Evolutionary conservation across 2,329 filamentous ascomycete species (phyloP).

Genomic region (Cladophialophora exuberans): DNA sequence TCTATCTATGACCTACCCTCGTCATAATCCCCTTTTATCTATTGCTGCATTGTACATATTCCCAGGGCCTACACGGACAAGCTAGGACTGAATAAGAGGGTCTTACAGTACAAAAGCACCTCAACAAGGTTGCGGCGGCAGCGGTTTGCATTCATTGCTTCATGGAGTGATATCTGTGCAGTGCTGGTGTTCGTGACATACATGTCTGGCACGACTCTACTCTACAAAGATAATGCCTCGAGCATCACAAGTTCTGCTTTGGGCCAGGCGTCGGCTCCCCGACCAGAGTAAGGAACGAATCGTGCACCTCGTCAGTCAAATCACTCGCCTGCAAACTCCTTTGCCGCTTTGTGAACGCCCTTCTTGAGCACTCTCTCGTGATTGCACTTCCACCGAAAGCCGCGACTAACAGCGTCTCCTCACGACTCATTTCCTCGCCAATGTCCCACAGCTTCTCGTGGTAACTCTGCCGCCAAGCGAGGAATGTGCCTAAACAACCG

Average conservation of each 20-base stretch:
- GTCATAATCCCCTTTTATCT: background rate
- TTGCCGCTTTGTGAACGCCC: conserved; percentile 84
- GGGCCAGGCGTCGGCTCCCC: conserved; percentile 58
- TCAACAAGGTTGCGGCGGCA: no score
- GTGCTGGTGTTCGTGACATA: no score
- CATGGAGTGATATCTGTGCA: no score
- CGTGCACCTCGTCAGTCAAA: conserved; percentile 85
- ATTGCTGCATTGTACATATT: conserved; percentile 23
- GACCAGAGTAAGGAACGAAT: conserved; percentile 77
- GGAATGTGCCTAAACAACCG: conserved; percentile 81
- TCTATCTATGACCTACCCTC: conserved; percentile 43
- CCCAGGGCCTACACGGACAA: conserved; percentile 3
- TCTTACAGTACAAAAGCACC: background rate
- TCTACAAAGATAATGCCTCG: background rate
- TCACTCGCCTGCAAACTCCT: conserved; percentile 90
- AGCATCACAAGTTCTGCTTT: conserved; percentile 19
- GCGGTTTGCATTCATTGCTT: no score
- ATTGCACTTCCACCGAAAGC: conserved; percentile 86
- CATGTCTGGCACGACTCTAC: no score
- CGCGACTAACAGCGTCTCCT: conserved; percentile 70
- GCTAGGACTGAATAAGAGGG: no score
- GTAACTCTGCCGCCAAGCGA: conserved; percentile 88
- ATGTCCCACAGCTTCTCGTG: conserved; percentile 75
- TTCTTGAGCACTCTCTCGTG: conserved; percentile 85
- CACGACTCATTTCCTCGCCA: conserved; percentile 59